Base-by-base conservation (phyloP, 2,329 filamentous ascomycete genomes). In the Sphaerulina vaccinii region DNA sequence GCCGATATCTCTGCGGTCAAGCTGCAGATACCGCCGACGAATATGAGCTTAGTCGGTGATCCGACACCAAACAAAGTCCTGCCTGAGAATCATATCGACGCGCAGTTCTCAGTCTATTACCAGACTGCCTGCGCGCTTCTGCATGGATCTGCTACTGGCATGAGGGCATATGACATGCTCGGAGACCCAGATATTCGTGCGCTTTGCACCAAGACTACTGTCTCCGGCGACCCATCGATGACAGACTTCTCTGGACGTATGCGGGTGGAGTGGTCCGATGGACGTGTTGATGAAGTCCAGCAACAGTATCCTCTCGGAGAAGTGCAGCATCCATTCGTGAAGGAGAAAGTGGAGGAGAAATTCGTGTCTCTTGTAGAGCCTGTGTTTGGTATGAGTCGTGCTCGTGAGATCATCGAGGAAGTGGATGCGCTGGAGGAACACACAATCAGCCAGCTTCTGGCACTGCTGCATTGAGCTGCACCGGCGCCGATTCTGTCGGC, bases 21-120 rank as follows among this genome's bases (percentile, higher is more conserved):
- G 19, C 36, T 64, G 16, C 53, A 45, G 16, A 62, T 65, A 57
- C 56, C 51, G 27, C 52, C 60, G 5, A 51, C 58, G 6, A 63
- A 60, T 36, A 59, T 60, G 39, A 49, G 59, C 44, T 56, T 70
- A 32, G 60, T 70, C 8, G 69, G 68, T n/a, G 64, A 66, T 16
- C 62, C 61, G 15, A 69, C 59, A 15, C 63, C 65, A 3, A 70
- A 69, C 51, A 70, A 71, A 41, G 57, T 67, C 21, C 68, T 69
- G 46, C 68, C 68, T 1, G 56, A 54, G 32, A 70, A 70, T 45
- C 56, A 62, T 46, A 67, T 70, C 38, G 68, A 70, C 48, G 68
- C 66, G 2, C 68, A 70, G 46, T 69, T 70, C 50, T 66, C 62
- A 9, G 66, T 62, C 1, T 70, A 69, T 45, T 71, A 67, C 49